Percentiles rank a stretch among this genome's conserved stretches.
Conservation (phyloP, 306 rosid genomes). For the Alnus rubra region DNA sequence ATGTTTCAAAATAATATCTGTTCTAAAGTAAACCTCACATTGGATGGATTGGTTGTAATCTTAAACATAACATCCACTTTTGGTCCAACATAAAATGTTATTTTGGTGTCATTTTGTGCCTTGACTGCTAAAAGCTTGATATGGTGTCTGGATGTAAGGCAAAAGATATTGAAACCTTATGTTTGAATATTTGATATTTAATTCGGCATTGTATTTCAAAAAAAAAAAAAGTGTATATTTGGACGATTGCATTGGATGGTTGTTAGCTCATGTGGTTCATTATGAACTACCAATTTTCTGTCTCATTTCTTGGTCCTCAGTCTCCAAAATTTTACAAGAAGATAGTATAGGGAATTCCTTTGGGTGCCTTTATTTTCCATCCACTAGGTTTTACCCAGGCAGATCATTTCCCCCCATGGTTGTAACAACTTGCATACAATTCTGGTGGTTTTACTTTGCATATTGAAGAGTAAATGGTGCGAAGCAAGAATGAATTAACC, state of each 20-base stretch:
- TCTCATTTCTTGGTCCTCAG: neutral
- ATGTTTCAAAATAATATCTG: neutral
- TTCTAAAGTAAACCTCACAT: neutral
- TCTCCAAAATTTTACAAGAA: neutral
- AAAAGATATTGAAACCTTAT: neutral
- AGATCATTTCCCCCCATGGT: neutral
- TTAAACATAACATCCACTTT: neutral
- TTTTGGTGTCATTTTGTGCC: neutral
- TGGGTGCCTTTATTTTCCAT: neutral
- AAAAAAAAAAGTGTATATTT: neutral
- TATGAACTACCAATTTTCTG: neutral
- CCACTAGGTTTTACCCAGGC: neutral
- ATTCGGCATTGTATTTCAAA: neutral
- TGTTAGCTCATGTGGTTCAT: neutral
- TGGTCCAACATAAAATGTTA: neutral
- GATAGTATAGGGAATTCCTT: neutral
- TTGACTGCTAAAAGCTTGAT: constrained; percentile 1
- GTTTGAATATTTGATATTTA: neutral
- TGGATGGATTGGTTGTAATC: neutral
- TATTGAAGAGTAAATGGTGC: neutral
- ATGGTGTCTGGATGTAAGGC: neutral
- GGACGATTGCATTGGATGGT: neutral
- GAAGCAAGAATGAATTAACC: neutral
- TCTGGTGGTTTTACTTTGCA: neutral
- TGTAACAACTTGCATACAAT: neutral